Conservation (phyloP, 2,329 filamentous ascomycete genomes). For the Colletotrichum tanaceti region DNA sequence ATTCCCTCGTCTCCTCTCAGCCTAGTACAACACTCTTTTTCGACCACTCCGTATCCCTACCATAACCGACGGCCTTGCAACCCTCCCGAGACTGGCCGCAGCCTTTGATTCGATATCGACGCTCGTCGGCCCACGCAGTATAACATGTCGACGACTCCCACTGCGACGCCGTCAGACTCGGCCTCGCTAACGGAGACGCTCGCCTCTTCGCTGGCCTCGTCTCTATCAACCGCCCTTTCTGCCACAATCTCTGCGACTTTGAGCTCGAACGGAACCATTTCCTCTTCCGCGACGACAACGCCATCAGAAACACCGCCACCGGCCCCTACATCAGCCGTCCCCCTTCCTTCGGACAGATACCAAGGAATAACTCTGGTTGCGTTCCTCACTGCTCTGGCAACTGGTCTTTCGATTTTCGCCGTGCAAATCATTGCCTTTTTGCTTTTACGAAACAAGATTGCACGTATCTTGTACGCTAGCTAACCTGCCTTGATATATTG, state of each 20-base stretch:
- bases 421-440: slow-evolving; percentile 78
- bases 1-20: neutral
- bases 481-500: slow-evolving; percentile 6
- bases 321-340: neutral
- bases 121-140: slow-evolving; percentile 3
- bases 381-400: slow-evolving; percentile 74
- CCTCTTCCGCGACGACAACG: slow-evolving; percentile 6
- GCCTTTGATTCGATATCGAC: neutral
- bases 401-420: slow-evolving; percentile 71
- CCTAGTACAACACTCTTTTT: neutral
- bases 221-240: slow-evolving; percentile 24
- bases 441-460: slow-evolving; percentile 80
- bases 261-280: slow-evolving; percentile 29
- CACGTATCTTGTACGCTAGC: slow-evolving; percentile 80
- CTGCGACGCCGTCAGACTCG: slow-evolving; percentile 30
- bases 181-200: slow-evolving; percentile 39
- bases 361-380: slow-evolving; percentile 60
- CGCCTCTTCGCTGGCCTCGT: slow-evolving; percentile 43
- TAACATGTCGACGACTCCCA: slow-evolving; percentile 34
- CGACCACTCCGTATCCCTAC: neutral
- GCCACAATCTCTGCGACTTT: slow-evolving; percentile 20
- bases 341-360: slow-evolving; percentile 35
- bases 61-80: neutral
- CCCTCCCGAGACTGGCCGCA: neutral
- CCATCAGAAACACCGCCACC: neutral